phyloP scores from a whole-genome alignment of 73 alveolate genomes.

The Blepharisma japonicum region DNA sequence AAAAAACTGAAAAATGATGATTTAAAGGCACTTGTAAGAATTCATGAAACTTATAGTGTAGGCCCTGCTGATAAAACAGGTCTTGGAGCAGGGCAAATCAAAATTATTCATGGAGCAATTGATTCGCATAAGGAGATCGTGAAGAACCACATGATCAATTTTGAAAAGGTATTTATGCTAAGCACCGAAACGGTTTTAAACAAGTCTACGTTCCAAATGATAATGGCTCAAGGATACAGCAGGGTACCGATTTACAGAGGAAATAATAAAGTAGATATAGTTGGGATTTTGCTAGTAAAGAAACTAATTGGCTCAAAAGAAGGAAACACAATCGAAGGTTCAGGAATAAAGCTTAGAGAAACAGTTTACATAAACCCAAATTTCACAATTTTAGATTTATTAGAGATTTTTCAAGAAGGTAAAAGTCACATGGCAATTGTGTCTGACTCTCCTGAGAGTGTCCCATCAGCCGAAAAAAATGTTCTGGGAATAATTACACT shows the following conservation, averaged over 20 bases:
- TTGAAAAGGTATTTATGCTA: slow-evolving; percentile 15
- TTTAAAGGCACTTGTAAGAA: slow-evolving; percentile 28
- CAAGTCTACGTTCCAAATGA: neutral
- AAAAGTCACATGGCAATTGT: slow-evolving; percentile 23
- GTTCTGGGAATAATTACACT: slow-evolving; percentile 33
- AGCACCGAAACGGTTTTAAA: slow-evolving; percentile 10
- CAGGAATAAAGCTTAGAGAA: slow-evolving; percentile 38
- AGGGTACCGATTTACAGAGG: slow-evolving; percentile 19
- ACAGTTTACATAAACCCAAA: slow-evolving; percentile 25
- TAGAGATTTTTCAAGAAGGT: slow-evolving; percentile 10
- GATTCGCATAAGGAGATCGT: slow-evolving; percentile 11
- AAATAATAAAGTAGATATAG: neutral
- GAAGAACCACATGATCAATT: slow-evolving; percentile 1
- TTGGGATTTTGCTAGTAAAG: slow-evolving; percentile 49
- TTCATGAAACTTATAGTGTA: slow-evolving; percentile 14
- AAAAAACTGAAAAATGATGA: slow-evolving; percentile 22
- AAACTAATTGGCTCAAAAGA: slow-evolving; percentile 43
- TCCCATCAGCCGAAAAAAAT: slow-evolving; percentile 33
- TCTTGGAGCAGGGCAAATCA: neutral
- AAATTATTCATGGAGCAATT: slow-evolving; percentile 25
- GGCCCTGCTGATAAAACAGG: neutral
- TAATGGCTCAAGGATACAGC: neutral
- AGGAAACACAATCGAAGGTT: slow-evolving; percentile 27
- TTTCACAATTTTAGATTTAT: neutral
- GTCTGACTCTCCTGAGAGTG: slow-evolving; percentile 51